These are phyloP conservation scores for Pseudofabraea citricarpa DNA, from an alignment of 2,329 filamentous ascomycete genomes.

Conservation along the genomic window DNA sequence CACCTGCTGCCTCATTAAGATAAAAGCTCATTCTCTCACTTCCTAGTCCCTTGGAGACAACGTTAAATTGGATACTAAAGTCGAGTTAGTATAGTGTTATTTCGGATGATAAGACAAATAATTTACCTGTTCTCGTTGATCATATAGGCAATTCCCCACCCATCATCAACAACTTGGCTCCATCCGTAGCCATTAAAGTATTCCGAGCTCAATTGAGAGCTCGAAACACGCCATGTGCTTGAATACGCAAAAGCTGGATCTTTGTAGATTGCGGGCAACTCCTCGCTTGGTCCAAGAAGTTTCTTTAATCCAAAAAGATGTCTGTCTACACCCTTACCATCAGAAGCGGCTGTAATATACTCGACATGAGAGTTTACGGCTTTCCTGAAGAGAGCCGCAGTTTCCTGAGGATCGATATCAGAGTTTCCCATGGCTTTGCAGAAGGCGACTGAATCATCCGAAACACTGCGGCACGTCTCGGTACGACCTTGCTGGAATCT, in stretches of 20 bases:
- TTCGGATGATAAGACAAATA: neutral
- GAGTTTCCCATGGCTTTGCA: slow-evolving; percentile 81
- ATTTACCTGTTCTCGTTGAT: slow-evolving; percentile 93
- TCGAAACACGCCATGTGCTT: slow-evolving; percentile 82
- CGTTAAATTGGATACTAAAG: slow-evolving; percentile 88
- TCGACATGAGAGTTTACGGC: slow-evolving; percentile 79
- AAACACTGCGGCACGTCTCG: slow-evolving; percentile 90
- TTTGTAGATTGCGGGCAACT: slow-evolving; percentile 75
- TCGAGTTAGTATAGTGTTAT: slow-evolving; percentile 16
- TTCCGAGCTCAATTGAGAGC: slow-evolving; percentile 86
- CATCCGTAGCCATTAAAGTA: slow-evolving; percentile 99
- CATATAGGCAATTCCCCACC: slow-evolving; percentile 99
- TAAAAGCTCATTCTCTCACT: slow-evolving; percentile 94
- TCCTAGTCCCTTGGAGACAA: slow-evolving; percentile 89
- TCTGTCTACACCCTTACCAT: slow-evolving; percentile 90
- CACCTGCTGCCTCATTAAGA: slow-evolving; percentile 86
- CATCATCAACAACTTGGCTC: slow-evolving; percentile 94
- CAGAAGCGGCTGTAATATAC: slow-evolving; percentile 84
- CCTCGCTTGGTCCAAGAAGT: slow-evolving; percentile 73
- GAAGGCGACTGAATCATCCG: slow-evolving; percentile 86
- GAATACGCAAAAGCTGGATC: slow-evolving; percentile 85
- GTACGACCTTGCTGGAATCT: slow-evolving; percentile 96
- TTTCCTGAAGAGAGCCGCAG: slow-evolving; percentile 72
- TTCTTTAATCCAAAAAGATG: slow-evolving; percentile 98
- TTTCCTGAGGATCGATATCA: slow-evolving; percentile 55